Conservation (phyloP, 2,329 filamentous ascomycete species). For the Botrytis pseudocinerea region DNA sequence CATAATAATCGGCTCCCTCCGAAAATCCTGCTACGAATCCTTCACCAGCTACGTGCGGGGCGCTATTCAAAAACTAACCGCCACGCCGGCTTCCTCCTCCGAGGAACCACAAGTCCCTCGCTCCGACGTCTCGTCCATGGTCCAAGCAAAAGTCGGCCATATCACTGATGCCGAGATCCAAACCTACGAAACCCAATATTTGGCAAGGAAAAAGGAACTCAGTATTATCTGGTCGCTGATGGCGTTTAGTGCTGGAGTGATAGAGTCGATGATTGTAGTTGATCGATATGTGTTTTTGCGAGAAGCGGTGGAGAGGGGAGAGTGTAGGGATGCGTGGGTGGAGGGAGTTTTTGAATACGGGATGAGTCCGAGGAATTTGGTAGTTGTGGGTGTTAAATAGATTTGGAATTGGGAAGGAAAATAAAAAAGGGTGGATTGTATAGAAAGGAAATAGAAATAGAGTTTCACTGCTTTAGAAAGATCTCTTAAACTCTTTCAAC, state of each 20-base stretch:
- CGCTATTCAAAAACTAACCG: slow-evolving; percentile 71
- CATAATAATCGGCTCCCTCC: slow-evolving; percentile 81
- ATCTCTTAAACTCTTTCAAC: background rate
- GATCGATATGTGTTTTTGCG: slow-evolving; percentile 86
- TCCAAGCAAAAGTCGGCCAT: slow-evolving; percentile 63
- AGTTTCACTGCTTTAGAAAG: background rate
- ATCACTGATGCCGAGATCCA: slow-evolving; percentile 76
- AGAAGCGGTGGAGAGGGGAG: slow-evolving; percentile 71
- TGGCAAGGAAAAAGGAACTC: slow-evolving; percentile 72
- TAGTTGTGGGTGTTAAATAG: slow-evolving; percentile 83
- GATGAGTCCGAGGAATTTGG: slow-evolving; percentile 84
- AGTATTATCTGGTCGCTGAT: slow-evolving; percentile 91
- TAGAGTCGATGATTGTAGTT: slow-evolving; percentile 86
- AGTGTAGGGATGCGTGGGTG: slow-evolving; percentile 79
- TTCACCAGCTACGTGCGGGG: slow-evolving; percentile 78
- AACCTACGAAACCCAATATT: slow-evolving; percentile 66
- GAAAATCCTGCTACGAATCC: slow-evolving; percentile 75
- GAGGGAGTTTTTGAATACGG: slow-evolving; percentile 89
- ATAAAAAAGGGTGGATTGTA: background rate
- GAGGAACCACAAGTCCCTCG: background rate
- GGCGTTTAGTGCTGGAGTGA: slow-evolving; percentile 88
- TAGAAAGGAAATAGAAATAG: background rate
- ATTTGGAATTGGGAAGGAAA: background rate
- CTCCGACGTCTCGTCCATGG: slow-evolving; percentile 55
- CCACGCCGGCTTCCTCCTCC: background rate